These are phyloP conservation scores for Neocucurbitaria cava DNA, from an alignment of 2,329 filamentous ascomycete genomes.

Conservation along the genomic window DNA sequence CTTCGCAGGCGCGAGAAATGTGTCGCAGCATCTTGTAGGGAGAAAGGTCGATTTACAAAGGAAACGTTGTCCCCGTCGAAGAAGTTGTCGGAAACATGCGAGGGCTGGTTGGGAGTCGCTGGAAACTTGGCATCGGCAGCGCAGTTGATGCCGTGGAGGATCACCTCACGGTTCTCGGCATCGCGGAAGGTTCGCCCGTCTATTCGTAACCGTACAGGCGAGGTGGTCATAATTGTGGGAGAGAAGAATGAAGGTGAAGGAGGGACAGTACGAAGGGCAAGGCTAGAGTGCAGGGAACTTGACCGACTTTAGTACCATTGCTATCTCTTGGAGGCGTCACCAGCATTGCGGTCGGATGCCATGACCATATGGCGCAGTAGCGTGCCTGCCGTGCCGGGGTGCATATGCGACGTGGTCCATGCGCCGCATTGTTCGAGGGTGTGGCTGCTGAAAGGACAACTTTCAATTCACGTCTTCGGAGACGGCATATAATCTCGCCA, in stretches of 20 bases:
- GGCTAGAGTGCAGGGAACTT: not conserved
- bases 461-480: conserved; percentile 17
- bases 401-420: not conserved
- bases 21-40: conserved; percentile 78
- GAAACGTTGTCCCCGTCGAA: conserved; percentile 92
- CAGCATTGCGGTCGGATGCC: conserved; percentile 2
- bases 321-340: not conserved
- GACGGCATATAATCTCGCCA: conserved; percentile 18
- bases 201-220: conserved; percentile 77
- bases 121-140: conserved; percentile 91
- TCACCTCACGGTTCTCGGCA: conserved; percentile 79
- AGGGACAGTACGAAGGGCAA: not conserved
- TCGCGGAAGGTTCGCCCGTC: conserved; percentile 89
- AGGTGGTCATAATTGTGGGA: conserved; percentile 60
- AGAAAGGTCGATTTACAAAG: conserved; percentile 86
- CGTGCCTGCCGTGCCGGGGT: not conserved
- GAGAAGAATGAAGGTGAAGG: conserved; percentile 4
- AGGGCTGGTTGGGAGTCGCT: conserved; percentile 79
- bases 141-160: conserved; percentile 91
- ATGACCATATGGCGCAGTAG: conserved; percentile 1
- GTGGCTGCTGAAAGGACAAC: conserved; percentile 32
- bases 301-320: not conserved
- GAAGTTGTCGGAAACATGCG: conserved; percentile 78
- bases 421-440: not conserved
- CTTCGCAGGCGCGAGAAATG: conserved; percentile 87